These are phyloP conservation scores for Metarhizium sp. DNA, from an alignment of 2,329 filamentous ascomycete genomes.

Conservation along the genomic window DNA sequence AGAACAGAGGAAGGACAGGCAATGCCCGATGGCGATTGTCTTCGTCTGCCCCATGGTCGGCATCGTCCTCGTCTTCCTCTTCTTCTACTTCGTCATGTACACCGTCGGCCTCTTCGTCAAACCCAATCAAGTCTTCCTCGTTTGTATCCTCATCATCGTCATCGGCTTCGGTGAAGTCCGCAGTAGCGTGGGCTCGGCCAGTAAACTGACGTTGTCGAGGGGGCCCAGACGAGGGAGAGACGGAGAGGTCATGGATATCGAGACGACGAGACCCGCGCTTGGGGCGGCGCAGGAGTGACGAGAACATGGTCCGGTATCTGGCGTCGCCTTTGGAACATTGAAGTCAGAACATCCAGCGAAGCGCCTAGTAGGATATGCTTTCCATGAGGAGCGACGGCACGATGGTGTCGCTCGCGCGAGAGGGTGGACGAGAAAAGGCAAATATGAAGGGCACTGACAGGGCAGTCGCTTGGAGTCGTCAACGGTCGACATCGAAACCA, in stretches of 20 bases:
- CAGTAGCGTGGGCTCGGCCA: slow-evolving; percentile 41
- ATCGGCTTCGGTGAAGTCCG: slow-evolving; percentile 57
- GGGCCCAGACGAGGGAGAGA: slow-evolving; percentile 22
- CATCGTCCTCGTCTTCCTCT: slow-evolving; percentile 24
- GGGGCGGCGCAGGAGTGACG: slow-evolving; percentile 25
- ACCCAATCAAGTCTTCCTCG: slow-evolving; percentile 19
- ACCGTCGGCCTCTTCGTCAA: slow-evolving; percentile 37
- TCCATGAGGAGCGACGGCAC: slow-evolving; percentile 9
- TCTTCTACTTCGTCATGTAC: slow-evolving; percentile 35
- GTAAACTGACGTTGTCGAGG: slow-evolving; percentile 17
- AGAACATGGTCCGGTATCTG: slow-evolving; percentile 22
- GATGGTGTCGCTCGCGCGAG: not conserved
- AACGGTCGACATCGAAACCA: not conserved
- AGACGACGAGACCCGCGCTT: slow-evolving; percentile 24
- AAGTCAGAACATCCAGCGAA: slow-evolving; percentile 8
- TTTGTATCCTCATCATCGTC: slow-evolving; percentile 32
- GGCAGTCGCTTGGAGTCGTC: not conserved
- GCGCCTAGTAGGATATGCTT: slow-evolving; percentile 17
- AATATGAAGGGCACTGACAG: not conserved
- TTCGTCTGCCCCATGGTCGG: slow-evolving; percentile 41
- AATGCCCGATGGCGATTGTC: slow-evolving; percentile 29
- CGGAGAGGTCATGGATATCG: slow-evolving; percentile 18
- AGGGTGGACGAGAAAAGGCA: slow-evolving; percentile 2
- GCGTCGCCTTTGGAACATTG: not conserved
- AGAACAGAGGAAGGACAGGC: slow-evolving; percentile 66